These are phyloP conservation scores for Aegilops tauschii DNA, from an alignment of 176 grass and related monocot species.

Conservation along the genomic window DNA sequence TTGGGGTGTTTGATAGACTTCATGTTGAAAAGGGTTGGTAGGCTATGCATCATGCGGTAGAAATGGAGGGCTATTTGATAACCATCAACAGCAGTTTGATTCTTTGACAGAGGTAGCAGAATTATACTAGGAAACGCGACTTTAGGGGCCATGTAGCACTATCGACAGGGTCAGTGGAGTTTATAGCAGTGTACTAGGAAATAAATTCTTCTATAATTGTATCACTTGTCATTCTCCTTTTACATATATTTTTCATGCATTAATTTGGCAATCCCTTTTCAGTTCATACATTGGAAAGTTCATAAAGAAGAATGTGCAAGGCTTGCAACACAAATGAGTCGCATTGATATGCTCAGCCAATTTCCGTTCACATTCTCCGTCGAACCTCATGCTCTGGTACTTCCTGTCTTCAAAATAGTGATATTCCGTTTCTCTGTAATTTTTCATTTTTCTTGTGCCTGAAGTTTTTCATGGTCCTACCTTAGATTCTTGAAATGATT, in stretches of 20 bases:
- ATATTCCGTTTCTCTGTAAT: neutral
- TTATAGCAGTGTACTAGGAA: neutral
- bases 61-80: neutral
- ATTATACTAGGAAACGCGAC: neutral
- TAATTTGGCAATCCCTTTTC: constrained; percentile 26
- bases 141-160: neutral
- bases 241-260: constrained; percentile 4
- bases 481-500: constrained; percentile 15
- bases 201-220: neutral
- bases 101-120: neutral
- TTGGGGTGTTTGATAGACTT: neutral
- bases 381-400: constrained; percentile 38
- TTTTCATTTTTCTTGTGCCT: neutral
- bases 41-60: neutral
- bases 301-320: constrained; percentile 92
- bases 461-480: neutral
- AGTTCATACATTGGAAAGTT: constrained; percentile 73
- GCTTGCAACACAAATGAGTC: constrained; percentile 72
- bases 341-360: constrained; percentile 41
- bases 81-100: neutral
- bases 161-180: neutral
- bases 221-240: neutral
- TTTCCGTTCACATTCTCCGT: constrained; percentile 80
- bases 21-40: neutral
- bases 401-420: neutral